Conservation (phyloP, 495 filamentous ascomycete genomes). For the Margaritispora aquatica region DNA sequence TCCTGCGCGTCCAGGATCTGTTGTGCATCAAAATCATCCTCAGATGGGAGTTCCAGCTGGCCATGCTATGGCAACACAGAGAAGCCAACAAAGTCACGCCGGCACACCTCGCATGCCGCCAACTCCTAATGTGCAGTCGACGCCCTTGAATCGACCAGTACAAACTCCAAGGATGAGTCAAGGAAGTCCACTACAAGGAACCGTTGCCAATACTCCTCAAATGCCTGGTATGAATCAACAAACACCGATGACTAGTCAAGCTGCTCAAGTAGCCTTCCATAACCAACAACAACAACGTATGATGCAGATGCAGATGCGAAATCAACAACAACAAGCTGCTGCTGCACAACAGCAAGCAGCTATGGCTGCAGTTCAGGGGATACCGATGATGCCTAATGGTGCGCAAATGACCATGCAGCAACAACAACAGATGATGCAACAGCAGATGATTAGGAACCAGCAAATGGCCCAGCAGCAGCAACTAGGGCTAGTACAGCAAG, state of each 20-base stretch:
- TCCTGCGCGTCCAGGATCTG: constrained; percentile 70
- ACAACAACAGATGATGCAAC: constrained; percentile 25
- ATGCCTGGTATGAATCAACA: constrained; percentile 45
- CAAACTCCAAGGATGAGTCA: constrained; percentile 68
- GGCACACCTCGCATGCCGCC: constrained; percentile 78
- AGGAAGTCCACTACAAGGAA: constrained; percentile 56
- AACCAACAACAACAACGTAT: too few species aligned
- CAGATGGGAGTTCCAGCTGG: constrained; percentile 56
- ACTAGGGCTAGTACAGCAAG: constrained; percentile 16
- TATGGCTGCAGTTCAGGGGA: constrained; percentile 15
- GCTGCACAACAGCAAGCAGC: constrained; percentile 24
- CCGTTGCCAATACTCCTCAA: constrained; percentile 52
- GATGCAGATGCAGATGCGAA: constrained; percentile 20
- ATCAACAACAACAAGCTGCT: constrained; percentile 25
- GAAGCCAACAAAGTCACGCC: constrained; percentile 75
- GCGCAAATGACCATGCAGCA: constrained; percentile 29
- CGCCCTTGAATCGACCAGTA: constrained; percentile 60
- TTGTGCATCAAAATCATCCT: constrained; percentile 60
- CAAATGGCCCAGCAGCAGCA: constrained; percentile 29
- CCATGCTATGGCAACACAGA: constrained; percentile 66
- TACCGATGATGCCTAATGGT: constrained; percentile 20
- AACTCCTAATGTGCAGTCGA: constrained; percentile 76
- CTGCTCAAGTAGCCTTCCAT: constrained; percentile 29
- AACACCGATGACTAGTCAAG: constrained; percentile 21
- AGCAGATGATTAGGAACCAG: constrained; percentile 20